Percentiles rank a stretch among this genome's conserved stretches.
phyloP scores from a whole-genome alignment of 2,329 filamentous ascomycete species.

The Curvularia spicifera region DNA sequence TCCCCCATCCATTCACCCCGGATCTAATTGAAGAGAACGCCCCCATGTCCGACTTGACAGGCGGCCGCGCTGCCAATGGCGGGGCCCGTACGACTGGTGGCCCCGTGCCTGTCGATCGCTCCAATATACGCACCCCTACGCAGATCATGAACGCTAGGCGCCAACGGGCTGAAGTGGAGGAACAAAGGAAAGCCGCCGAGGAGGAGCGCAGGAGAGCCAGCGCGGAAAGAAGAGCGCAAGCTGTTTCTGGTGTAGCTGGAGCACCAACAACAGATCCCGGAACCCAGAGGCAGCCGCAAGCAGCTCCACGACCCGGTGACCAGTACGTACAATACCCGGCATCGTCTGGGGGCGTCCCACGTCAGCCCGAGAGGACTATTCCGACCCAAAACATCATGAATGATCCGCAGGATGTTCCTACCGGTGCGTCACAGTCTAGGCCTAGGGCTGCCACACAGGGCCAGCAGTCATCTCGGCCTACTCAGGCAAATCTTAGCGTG shows the following conservation, averaged over 20 bases:
- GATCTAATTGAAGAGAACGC: conserved; percentile 88
- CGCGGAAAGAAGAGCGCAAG: conserved; percentile 66
- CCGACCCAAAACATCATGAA: conserved; percentile 28
- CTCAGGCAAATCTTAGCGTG: conserved; percentile 34
- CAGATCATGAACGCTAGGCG: conserved; percentile 90
- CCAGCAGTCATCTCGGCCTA: conserved; percentile 45
- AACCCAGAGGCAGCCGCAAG: conserved; percentile 39
- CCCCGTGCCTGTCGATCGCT: conserved; percentile 60
- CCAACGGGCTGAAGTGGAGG: conserved; percentile 67
- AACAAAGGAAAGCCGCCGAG: conserved; percentile 62
- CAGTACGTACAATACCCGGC: conserved; percentile 38
- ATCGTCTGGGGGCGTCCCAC: conserved; percentile 34
- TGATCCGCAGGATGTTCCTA: conserved; percentile 31
- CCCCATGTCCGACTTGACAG: conserved; percentile 84
- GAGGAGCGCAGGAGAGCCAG: conserved; percentile 58
- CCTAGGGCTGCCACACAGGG: conserved; percentile 44
- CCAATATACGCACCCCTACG: conserved; percentile 79
- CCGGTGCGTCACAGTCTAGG: conserved; percentile 40
- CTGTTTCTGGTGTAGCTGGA: conserved; percentile 60
- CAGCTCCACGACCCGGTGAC: conserved; percentile 36
- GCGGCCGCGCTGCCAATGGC: conserved; percentile 64
- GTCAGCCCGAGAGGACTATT: conserved; percentile 39
- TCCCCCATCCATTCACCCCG: conserved; percentile 80
- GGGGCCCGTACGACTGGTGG: conserved; percentile 61
- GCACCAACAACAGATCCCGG: conserved; percentile 39